Evolutionary conservation across 257 asterid species (phyloP), one percentile per base, ranked within the genome.

Genomic region (Nicotiana otophora): DNA sequence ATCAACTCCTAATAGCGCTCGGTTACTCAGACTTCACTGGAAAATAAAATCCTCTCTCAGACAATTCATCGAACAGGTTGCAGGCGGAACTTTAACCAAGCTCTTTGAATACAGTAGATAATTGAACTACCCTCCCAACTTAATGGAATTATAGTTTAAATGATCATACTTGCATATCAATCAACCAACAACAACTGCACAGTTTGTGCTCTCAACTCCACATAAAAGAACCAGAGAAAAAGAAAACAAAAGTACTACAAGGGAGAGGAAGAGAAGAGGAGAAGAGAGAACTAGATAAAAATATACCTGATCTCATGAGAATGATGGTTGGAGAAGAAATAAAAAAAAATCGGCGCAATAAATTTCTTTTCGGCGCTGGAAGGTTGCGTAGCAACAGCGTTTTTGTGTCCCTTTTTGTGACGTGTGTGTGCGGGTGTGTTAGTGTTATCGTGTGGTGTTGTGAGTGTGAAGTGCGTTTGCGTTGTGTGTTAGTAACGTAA

Each of bases 31-130:
- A 54, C 60, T 15, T 54, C 20, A 54, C 20, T 20, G 7, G 60
- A 1, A 5, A 54, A 54, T 14, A 14, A 54, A 54, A 14, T 54
- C 19, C 60, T 17, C 60, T 54, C 3, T 4, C 60, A 54, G 60
- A 54, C 60, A 54, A 54, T 54, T 54, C 19, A 17, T 54, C 60
- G 20, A 54, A 54, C 60, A 54, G 20, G 20, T 54, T 54, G 60
- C 19, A 6, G 17, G 7, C 60, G 19, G 17, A 16, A 54, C 8
- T 4, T 54, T 15, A 54, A 54, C 60, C 20, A 15, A 54, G 8
- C n/a, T 54, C n/a, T 14, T 53, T 0, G 2, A 0, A 39, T 0
- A 14, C 7, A 54, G 0, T 1, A 15, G 0, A 7, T 15, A 14
- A 54, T 54, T 14, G 19, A 54, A 54, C 19, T 54, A 54, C 60